Percentiles rank a stretch among this genome's conserved stretches.
phyloP scores from a whole-genome alignment of 495 filamentous ascomycete species.

The Pyrenopolyporus hunteri region DNA sequence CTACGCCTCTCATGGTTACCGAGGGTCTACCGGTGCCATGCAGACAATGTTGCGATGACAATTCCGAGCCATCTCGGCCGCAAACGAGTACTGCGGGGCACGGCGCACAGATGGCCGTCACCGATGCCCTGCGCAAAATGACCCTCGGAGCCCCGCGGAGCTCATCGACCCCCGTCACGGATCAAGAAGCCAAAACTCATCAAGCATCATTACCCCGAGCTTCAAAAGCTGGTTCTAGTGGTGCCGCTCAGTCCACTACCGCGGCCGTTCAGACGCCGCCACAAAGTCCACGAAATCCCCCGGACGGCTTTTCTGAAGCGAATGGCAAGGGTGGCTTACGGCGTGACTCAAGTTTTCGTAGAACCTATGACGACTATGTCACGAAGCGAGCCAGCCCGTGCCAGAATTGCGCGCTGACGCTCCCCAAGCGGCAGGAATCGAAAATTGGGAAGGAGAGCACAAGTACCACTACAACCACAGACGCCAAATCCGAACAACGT shows the following conservation, averaged over 20 bases:
- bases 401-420: constrained; percentile 66
- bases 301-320: constrained; percentile 38
- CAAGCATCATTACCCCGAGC: constrained; percentile 47
- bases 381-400: constrained; percentile 60
- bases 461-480: constrained; percentile 30
- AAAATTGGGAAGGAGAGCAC: constrained; percentile 35
- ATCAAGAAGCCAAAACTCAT: constrained; percentile 50
- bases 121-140: constrained; percentile 52
- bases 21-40: constrained; percentile 84
- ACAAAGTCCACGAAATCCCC: constrained; percentile 61
- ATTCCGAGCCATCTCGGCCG: constrained; percentile 33
- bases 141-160: constrained; percentile 45
- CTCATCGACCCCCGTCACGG: constrained; percentile 48
- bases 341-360: constrained; percentile 57
- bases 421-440: constrained; percentile 58
- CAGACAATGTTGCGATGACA: constrained; percentile 68
- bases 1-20: constrained; percentile 93
- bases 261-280: constrained; percentile 65
- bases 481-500: constrained; percentile 42
- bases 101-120: constrained; percentile 41
- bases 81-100: constrained; percentile 46
- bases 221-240: constrained; percentile 31
- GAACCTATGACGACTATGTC: constrained; percentile 63
- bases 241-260: constrained; percentile 17
- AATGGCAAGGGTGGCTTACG: constrained; percentile 42